phyloP scores from a whole-genome alignment of 2,329 filamentous ascomycete genomes.

The Colletotrichum trifolii region DNA sequence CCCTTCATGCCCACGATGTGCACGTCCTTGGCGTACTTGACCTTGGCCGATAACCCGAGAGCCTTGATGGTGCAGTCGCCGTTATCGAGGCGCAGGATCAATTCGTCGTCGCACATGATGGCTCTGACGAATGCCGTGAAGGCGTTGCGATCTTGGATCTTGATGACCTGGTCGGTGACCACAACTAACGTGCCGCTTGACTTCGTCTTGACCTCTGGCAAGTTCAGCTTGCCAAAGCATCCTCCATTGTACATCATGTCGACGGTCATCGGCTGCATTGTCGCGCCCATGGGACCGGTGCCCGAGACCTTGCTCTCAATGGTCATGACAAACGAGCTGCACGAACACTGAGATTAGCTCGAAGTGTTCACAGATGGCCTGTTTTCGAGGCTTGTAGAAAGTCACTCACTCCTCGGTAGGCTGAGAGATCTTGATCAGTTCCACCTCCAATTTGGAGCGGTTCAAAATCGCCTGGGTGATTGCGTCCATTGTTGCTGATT shows the following conservation, averaged over 20 bases:
- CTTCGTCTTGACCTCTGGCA: slow-evolving; percentile 45
- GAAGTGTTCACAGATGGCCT: too few species aligned
- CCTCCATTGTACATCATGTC: slow-evolving; percentile 45
- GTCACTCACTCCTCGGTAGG: slow-evolving; percentile 44
- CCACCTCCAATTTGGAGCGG: slow-evolving; percentile 43
- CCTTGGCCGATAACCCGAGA: slow-evolving; percentile 40
- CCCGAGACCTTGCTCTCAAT: slow-evolving; percentile 45
- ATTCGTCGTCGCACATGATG: slow-evolving; percentile 43
- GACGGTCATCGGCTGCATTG: slow-evolving; percentile 43
- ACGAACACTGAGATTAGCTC: not conserved
- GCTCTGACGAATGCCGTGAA: slow-evolving; percentile 47
- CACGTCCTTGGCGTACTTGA: slow-evolving; percentile 44
- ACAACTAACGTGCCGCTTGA: slow-evolving; percentile 43
- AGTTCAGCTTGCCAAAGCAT: slow-evolving; percentile 44
- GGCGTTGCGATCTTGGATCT: slow-evolving; percentile 43
- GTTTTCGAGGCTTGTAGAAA: too few species aligned
- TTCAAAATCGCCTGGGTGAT: slow-evolving; percentile 44
- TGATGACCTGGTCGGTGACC: slow-evolving; percentile 43
- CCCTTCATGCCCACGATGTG: slow-evolving; percentile 43
- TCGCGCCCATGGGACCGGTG: slow-evolving; percentile 45
- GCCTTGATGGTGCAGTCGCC: slow-evolving; percentile 42
- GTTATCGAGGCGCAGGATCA: slow-evolving; percentile 44
- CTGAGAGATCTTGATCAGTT: slow-evolving; percentile 44
- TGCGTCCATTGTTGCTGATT: slow-evolving; percentile 40
- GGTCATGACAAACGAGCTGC: slow-evolving; percentile 44